Conservation (phyloP, 116 monocot genomes). For the Papilionanthe hybrid region DNA sequence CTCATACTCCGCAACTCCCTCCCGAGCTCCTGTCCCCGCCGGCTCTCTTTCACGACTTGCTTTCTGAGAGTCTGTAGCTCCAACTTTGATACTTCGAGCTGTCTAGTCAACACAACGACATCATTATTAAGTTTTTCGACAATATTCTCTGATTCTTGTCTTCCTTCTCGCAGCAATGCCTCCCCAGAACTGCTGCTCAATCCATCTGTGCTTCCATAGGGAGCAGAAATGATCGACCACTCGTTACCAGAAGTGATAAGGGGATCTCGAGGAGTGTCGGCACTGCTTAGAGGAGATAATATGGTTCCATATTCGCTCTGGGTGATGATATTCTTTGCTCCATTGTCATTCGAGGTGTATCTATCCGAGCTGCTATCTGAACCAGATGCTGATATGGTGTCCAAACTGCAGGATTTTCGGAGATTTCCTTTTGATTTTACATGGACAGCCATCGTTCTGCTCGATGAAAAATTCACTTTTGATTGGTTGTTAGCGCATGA, state of each 20-base stretch:
- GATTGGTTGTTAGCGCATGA: constrained; percentile 12
- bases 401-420: constrained; percentile 36
- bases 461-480: constrained; percentile 25
- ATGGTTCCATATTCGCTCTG: constrained; percentile 11
- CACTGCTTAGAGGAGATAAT: constrained; percentile 29
- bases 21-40: constrained; percentile 35
- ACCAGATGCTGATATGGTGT: constrained; percentile 34
- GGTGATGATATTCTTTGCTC: constrained; percentile 13
- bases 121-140: constrained; percentile 38
- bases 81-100: constrained; percentile 42
- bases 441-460: constrained; percentile 17
- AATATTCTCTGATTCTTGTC: constrained; percentile 22
- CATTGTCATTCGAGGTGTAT: constrained; percentile 32
- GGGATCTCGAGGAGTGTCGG: constrained; percentile 16
- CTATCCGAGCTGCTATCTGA: constrained; percentile 44
- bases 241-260: constrained; percentile 13
- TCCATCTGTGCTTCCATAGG: constrained; percentile 23
- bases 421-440: constrained; percentile 28
- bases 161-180: constrained; percentile 15
- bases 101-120: constrained; percentile 23
- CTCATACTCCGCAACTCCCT: constrained; percentile 31
- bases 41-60: constrained; percentile 51
- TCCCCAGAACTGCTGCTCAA: constrained; percentile 45
- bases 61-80: constrained; percentile 50
- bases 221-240: constrained; percentile 28